Evolutionary conservation across 2,329 filamentous ascomycete species (phyloP).

Genomic region (Decorospora gaudefroyi): DNA sequence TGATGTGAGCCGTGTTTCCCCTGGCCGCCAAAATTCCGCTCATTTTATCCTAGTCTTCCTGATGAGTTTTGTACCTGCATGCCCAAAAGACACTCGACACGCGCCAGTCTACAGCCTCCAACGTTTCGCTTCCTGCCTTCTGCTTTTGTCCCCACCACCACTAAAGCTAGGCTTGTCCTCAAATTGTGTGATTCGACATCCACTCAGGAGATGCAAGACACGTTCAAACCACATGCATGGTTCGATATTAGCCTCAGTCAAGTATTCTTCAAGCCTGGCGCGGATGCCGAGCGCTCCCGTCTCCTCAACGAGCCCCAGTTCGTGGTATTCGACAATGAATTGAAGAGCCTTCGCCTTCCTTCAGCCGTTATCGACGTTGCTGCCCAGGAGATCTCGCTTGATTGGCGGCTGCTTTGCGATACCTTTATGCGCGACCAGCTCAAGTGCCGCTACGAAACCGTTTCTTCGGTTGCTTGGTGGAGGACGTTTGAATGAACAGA

Average conservation of each 20-base stretch:
- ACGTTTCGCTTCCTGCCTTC: slow-evolving; percentile 27
- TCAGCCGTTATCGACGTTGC: slow-evolving; percentile 17
- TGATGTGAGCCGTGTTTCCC: slow-evolving; percentile 22
- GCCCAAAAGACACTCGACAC: not conserved
- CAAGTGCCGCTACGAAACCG: slow-evolving; percentile 16
- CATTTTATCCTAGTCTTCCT: slow-evolving; percentile 9
- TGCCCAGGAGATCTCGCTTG: slow-evolving; percentile 18
- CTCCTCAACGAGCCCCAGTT: slow-evolving; percentile 19
- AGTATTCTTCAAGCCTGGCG: slow-evolving; percentile 19
- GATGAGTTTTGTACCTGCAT: not conserved
- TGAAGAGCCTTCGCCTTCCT: slow-evolving; percentile 22
- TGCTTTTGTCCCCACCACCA: slow-evolving; percentile 21
- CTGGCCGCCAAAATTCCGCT: slow-evolving; percentile 7
- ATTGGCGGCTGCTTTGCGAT: slow-evolving; percentile 25
- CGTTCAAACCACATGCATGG: slow-evolving; percentile 10
- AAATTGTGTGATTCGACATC: slow-evolving; percentile 19
- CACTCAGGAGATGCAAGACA: slow-evolving; percentile 5
- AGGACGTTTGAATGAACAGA: slow-evolving; percentile 11
- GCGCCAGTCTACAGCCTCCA: slow-evolving; percentile 7
- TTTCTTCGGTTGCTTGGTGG: slow-evolving; percentile 15
- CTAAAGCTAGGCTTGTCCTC: slow-evolving; percentile 19
- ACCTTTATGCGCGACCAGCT: slow-evolving; percentile 20
- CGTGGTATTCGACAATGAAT: slow-evolving; percentile 22
- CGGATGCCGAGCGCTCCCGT: slow-evolving; percentile 9
- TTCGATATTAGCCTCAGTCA: slow-evolving; percentile 14